Evolutionary conservation across 2,329 filamentous ascomycete genomes (phyloP), one percentile per base, ranked within the genome.

Genomic region (Trichoderma breve): DNA sequence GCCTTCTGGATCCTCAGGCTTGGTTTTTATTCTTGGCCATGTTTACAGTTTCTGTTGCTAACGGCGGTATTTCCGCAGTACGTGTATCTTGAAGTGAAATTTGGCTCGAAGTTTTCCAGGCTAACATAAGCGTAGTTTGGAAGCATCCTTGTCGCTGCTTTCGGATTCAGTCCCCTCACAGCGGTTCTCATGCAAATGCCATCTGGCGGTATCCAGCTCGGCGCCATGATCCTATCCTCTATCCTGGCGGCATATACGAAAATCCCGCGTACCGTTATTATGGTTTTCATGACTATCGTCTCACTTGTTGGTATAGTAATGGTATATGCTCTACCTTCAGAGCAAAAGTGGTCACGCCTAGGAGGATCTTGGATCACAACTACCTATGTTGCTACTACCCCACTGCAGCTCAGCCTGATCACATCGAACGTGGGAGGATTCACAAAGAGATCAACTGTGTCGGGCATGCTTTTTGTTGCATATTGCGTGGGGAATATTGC

Each of bases 391-490:
- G 82, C 85, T 0, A 84, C 84, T 2, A 82, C 89, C 78, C 87
- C 87, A 0, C 82, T 90, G 1, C 83, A 83, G 9, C 82, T 89
- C 78, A 84, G 87, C 0, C 83, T 89, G 0, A 84, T 88, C 3
- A 85, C 86, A 75, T 82, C 85, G 9, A 89, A 89, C 75, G 86
- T 84, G 74, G 83, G 84, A n/a, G 87, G 87, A 18, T 85, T 87
- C 26, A 87, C 87, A 30, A 89, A 89, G 81, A 89, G 88, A 78
- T 87, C 87, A 82, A 88, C 86, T 11, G 84, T 88, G 71, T 88
- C 86, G 1, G 86, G 85, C 0, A 75, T 89, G 62, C 77, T 89
- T 4, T 88, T 89, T 73, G 76, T 88, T 9, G 84, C 83, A 2
- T 89, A 89, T 74, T 89, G 87, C 69, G 78, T 82, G 1, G 87